A percentile compares a stretch with the other conserved stretches of the same genome.
Evolutionary conservation across 1,284 basidiomycete species (phyloP).

Genomic region (Leccinum pachyderme): DNA sequence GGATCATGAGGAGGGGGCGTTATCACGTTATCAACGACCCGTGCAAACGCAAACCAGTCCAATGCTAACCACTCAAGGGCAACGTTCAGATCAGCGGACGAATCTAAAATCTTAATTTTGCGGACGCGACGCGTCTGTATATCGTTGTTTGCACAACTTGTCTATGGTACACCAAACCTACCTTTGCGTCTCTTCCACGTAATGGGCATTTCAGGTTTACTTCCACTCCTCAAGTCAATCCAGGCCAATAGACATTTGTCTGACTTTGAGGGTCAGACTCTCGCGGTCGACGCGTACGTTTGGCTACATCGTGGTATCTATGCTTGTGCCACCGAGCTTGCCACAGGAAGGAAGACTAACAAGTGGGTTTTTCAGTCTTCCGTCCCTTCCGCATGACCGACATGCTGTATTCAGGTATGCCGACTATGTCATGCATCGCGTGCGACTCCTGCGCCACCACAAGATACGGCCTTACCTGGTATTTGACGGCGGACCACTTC

Average conservation of each 20-base stretch:
- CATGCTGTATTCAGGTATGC: constrained; percentile 68
- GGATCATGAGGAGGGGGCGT: no score
- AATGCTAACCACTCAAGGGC: no score
- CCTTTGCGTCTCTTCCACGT: constrained; percentile 4
- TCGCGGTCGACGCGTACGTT: constrained; percentile 89
- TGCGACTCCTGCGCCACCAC: constrained; percentile 83
- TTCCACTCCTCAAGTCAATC: constrained; percentile 91
- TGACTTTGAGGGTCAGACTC: constrained; percentile 77
- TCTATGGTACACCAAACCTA: neutral
- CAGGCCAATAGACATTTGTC: constrained; percentile 77
- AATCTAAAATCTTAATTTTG: no score
- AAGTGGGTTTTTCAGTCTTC: constrained; percentile 54
- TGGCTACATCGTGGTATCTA: constrained; percentile 98
- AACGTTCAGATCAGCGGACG: no score
- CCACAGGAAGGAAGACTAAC: constrained; percentile 78
- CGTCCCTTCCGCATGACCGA: constrained; percentile 1
- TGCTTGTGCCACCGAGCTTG: constrained; percentile 88
- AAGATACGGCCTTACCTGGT: constrained; percentile 90
- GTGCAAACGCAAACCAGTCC: no score
- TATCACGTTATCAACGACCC: no score
- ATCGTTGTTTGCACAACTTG: constrained; percentile 22
- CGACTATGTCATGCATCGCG: constrained; percentile 91
- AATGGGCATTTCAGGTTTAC: constrained; percentile 94
- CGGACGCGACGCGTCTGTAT: constrained; percentile 34
- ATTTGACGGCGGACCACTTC: constrained; percentile 94